Evolutionary conservation across 2,329 filamentous ascomycete species (phyloP), one percentile per base, ranked within the genome.

Genomic region (Colletotrichum higginsianum): DNA sequence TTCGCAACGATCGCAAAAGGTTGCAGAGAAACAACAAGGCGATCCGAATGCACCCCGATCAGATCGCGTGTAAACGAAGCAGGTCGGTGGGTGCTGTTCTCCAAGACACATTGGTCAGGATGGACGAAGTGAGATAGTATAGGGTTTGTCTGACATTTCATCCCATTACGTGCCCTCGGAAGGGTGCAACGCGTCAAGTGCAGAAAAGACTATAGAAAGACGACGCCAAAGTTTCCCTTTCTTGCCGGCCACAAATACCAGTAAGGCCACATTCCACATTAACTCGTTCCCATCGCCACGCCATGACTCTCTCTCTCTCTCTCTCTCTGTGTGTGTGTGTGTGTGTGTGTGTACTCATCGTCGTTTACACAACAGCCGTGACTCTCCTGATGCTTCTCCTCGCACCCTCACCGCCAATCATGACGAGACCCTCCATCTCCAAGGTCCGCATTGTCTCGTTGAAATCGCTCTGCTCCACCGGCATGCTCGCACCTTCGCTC

Each of bases 401-500:
- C 21, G 92, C 88, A 4, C 96, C 96, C 77, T 98, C 96, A 0
- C 96, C 96, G 44, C 88, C 87, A 21, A 98, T 86, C 82, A 93
- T 93, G 68, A 98, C 87, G 42, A 89, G 85, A 0, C 95, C 96
- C 83, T 98, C 96, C 74, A 92, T 90, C 86, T 99, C 96, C 71
- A 98, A 84, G 13, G 88, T 86, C 74, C 93, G 87, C 80, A 98
- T 89, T 15, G 91, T 93, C 81, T 98, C 95, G 15, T 90, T 89
- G 80, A 99, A 96, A 80, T 98, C 96, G 12, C 86, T 83, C 49
- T 89, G 87, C 77, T 98, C 96, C 12, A 98, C 86, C 13, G 90
- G 86, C 70, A 92, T 85, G 77, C 90, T 91, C 58, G 89, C 90
- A 74, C 90, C 88, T 78, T 98, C 96, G 55, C 87, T 86, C 64